Conservation (phyloP, 1,284 basidiomycete genomes). For the Leccinum ponderosum region DNA sequence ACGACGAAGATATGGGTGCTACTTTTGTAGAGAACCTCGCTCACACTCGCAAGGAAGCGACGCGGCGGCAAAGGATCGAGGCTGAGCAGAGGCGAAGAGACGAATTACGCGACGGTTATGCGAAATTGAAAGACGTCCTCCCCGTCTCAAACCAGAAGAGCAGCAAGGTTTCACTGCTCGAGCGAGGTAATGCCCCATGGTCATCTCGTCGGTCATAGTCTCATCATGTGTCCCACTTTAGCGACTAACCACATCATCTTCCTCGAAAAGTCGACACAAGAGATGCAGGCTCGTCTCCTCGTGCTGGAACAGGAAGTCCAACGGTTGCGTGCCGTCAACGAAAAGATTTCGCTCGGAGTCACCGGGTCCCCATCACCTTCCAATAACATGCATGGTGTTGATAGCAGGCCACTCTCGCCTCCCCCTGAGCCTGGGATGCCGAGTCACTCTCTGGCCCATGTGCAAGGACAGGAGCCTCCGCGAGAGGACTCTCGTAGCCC, state of each 20-base stretch:
- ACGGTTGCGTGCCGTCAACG: slow-evolving; percentile 69
- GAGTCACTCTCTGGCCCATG: slow-evolving; percentile 49
- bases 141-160: slow-evolving; percentile 86
- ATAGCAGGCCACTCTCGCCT: slow-evolving; percentile 61
- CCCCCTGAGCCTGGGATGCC: slow-evolving; percentile 53
- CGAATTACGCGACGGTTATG: slow-evolving; percentile 85
- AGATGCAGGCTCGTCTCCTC: slow-evolving; percentile 63
- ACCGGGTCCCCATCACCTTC: slow-evolving; percentile 53
- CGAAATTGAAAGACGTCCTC: slow-evolving; percentile 81
- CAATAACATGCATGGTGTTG: slow-evolving; percentile 38
- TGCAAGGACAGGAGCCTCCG: slow-evolving; percentile 55
- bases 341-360: slow-evolving; percentile 71
- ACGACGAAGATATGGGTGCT: slow-evolving; percentile 75
- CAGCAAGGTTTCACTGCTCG: slow-evolving; percentile 85
- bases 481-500: slow-evolving; percentile 63
- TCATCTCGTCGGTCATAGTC: slow-evolving; percentile 3
- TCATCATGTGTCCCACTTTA: slow-evolving; percentile 29
- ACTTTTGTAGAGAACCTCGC: slow-evolving; percentile 66
- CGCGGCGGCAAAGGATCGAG: slow-evolving; percentile 78
- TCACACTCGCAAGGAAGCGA: slow-evolving; percentile 79
- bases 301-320: slow-evolving; percentile 65
- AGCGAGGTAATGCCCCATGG: slow-evolving; percentile 63
- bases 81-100: slow-evolving; percentile 85
- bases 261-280: slow-evolving; percentile 68
- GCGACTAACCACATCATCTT: slow-evolving; percentile 73